These are phyloP conservation scores for Gnomoniopsis smithogilvyi DNA, from an alignment of 2,329 filamentous ascomycete genomes.

Conservation along the genomic window DNA sequence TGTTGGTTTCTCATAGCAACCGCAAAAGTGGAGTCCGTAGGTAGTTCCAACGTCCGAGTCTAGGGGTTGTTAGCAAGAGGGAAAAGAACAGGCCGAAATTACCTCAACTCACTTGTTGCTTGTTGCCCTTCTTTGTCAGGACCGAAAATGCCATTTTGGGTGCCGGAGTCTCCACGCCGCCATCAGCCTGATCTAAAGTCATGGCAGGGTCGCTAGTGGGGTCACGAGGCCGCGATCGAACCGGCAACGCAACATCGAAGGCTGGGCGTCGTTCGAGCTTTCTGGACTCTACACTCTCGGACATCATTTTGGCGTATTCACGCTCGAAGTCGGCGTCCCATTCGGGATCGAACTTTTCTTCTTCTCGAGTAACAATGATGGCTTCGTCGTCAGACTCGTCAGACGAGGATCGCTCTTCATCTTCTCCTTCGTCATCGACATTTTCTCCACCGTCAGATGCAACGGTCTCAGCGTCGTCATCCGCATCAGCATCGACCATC, in stretches of 20 bases:
- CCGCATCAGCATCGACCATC: conserved; percentile 55
- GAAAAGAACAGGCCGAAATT: not conserved
- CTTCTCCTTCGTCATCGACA: conserved; percentile 56
- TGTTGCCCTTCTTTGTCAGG: conserved; percentile 92
- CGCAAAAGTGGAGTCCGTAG: conserved; percentile 89
- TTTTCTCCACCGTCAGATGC: conserved; percentile 50
- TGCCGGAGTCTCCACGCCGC: conserved; percentile 24
- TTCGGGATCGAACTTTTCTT: conserved; percentile 88
- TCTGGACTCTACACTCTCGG: conserved; percentile 90
- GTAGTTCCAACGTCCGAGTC: conserved; percentile 88
- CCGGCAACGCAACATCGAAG: conserved; percentile 96
- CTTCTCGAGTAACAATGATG: conserved; percentile 86
- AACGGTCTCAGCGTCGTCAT: conserved; percentile 55
- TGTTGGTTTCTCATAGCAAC: conserved; percentile 96
- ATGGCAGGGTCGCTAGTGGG: conserved; percentile 48
- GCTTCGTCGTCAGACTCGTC: conserved; percentile 76
- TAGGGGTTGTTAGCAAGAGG: conserved; percentile 35
- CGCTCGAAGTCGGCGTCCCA: conserved; percentile 96
- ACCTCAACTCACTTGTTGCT: conserved; percentile 68
- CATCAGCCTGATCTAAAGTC: conserved; percentile 34
- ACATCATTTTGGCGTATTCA: conserved; percentile 97
- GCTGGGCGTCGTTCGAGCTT: conserved; percentile 93
- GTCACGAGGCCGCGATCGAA: conserved; percentile 70
- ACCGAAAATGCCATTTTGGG: conserved; percentile 95
- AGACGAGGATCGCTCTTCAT: conserved; percentile 47